Evolutionary conservation across 306 rosid species (phyloP).

Genomic region (Carpinus fangiana): DNA sequence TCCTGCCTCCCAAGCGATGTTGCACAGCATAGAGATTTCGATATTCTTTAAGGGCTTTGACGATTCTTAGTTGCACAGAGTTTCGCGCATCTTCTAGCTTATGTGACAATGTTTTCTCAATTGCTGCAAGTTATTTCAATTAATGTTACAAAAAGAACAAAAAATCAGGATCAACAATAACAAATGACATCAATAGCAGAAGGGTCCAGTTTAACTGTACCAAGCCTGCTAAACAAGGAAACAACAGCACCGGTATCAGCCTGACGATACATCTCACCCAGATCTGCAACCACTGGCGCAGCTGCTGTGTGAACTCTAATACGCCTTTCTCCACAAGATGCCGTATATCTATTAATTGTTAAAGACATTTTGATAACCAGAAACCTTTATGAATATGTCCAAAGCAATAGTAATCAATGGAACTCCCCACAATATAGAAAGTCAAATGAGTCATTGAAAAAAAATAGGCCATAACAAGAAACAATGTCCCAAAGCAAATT

Average conservation of each 20-base stretch:
- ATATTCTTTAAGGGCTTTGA: conserved; percentile 84
- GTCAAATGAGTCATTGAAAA: not conserved
- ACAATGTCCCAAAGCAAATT: not conserved
- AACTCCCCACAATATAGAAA: not conserved
- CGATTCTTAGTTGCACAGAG: conserved; percentile 74
- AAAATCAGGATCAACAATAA: conserved; percentile 30
- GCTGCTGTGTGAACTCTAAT: conserved; percentile 96
- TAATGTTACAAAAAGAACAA: conserved; percentile 6
- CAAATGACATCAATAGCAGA: conserved; percentile 18
- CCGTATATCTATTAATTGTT: conserved; percentile 79
- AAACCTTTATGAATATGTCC: conserved; percentile 21
- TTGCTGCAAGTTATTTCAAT: conserved; percentile 64
- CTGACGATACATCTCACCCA: conserved; percentile 82
- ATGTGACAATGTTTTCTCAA: conserved; percentile 80
- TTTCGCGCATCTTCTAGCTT: conserved; percentile 92
- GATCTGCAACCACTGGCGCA: conserved; percentile 84
- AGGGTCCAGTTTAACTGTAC: conserved; percentile 40
- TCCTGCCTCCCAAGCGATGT: conserved; percentile 84
- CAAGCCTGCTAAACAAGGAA: conserved; percentile 80
- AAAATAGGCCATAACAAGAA: not conserved
- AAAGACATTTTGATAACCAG: conserved; percentile 40
- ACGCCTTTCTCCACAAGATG: conserved; percentile 98
- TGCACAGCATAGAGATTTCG: conserved; percentile 91
- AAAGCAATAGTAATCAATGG: conserved; percentile 24
- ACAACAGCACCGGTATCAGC: conserved; percentile 93